Percentiles rank a stretch among this genome's conserved stretches.
Conservation (phyloP, 257 asterid genomes). For the Orobanche coerulescens region DNA sequence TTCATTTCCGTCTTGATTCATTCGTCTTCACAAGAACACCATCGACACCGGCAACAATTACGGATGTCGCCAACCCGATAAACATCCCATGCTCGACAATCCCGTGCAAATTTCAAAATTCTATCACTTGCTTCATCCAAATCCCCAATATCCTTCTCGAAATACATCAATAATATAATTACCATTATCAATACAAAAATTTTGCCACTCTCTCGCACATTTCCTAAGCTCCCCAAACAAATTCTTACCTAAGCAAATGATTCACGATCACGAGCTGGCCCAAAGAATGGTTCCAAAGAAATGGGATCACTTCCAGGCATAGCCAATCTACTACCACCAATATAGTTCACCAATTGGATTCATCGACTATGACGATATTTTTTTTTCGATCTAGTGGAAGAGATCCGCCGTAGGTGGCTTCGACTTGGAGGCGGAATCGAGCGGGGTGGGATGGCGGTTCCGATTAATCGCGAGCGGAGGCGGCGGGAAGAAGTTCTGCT, state of each 20-base stretch:
- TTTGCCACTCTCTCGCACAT: conserved; percentile 16
- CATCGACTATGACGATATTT: conserved; percentile 46
- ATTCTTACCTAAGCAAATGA: conserved; percentile 37
- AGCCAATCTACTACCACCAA: too few relatives aligned
- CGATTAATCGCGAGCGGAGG: too few relatives aligned
- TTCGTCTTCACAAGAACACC: conserved; percentile 51
- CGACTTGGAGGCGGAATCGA: too few relatives aligned
- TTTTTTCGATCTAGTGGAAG: too few relatives aligned
- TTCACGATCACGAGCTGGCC: conserved; percentile 30
- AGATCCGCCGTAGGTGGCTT: too few relatives aligned
- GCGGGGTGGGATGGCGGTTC: too few relatives aligned
- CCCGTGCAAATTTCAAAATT: too few relatives aligned
- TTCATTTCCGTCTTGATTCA: too few relatives aligned
- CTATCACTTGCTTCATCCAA: conserved; percentile 49
- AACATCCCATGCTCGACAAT: too few relatives aligned
- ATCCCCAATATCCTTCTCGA: conserved; percentile 54
- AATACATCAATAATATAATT: conserved; percentile 49
- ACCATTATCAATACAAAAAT: conserved; percentile 59
- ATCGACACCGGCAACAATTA: conserved; percentile 48
- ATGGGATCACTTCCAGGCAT: conserved; percentile 54
- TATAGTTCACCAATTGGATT: conserved; percentile 37
- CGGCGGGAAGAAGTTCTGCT: too few relatives aligned
- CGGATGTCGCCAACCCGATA: conserved; percentile 47
- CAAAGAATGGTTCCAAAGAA: conserved; percentile 51
- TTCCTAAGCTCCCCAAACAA: conserved; percentile 49